Evolutionary conservation across 2,329 filamentous ascomycete genomes (phyloP).

Genomic region (Coniochaeta sp.): DNA sequence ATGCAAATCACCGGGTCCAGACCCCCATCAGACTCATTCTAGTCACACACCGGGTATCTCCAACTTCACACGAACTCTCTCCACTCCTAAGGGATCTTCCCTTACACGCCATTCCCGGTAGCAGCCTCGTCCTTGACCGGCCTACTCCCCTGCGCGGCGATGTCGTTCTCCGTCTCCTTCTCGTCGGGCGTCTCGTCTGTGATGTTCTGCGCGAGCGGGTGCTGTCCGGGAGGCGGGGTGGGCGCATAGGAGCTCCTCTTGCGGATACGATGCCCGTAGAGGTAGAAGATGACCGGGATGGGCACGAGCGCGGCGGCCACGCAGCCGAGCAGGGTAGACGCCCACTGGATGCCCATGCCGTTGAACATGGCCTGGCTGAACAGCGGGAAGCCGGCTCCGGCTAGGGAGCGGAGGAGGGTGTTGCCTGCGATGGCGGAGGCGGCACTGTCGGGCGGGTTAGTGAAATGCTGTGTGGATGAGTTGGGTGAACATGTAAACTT

Average conservation of each 20-base stretch:
- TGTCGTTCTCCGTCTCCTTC: background rate
- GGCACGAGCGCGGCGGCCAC: constrained; percentile 51
- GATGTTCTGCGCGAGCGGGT: background rate
- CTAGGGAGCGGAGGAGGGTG: constrained; percentile 71
- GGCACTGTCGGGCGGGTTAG: constrained; percentile 30
- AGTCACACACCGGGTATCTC: background rate
- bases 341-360: constrained; percentile 55
- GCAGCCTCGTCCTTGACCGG: constrained; percentile 24
- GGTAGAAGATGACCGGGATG: constrained; percentile 56
- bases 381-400: constrained; percentile 72
- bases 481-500: constrained; percentile 14
- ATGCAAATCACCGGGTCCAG: background rate
- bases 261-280: constrained; percentile 53
- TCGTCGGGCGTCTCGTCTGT: background rate
- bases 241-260: constrained; percentile 49
- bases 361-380: constrained; percentile 68
- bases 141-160: background rate
- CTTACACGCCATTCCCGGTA: constrained; percentile 5
- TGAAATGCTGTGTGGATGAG: background rate
- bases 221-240: constrained; percentile 24
- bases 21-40: background rate
- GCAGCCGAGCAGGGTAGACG: constrained; percentile 54
- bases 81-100: no score
- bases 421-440: constrained; percentile 79
- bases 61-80: no score